Conservation (phyloP, 306 rosid species). For the Fragaria vesca region DNA sequence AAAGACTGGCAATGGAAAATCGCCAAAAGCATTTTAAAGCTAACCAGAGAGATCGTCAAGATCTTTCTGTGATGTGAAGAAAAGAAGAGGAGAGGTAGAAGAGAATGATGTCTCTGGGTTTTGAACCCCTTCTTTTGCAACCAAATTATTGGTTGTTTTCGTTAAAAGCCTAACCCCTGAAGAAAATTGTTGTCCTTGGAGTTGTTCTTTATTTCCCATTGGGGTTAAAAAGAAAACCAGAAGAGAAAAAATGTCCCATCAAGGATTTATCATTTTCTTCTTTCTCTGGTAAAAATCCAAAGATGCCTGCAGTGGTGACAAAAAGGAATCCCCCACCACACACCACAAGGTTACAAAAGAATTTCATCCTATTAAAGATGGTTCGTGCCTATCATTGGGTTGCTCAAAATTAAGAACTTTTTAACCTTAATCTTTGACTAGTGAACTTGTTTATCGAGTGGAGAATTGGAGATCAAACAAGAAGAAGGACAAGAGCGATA, state of each 20-base stretch:
- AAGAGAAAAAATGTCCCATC: slow-evolving; percentile 15
- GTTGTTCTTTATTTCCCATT: slow-evolving; percentile 7
- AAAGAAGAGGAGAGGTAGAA: slow-evolving; percentile 13
- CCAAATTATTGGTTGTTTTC: slow-evolving; percentile 46
- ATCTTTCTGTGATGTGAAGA: background rate
- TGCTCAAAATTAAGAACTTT: slow-evolving; percentile 26
- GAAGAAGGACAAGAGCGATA: background rate
- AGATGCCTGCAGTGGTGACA: slow-evolving; percentile 38
- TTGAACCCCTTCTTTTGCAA: slow-evolving; percentile 47
- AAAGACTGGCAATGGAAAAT: no score
- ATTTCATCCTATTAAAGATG: slow-evolving; percentile 29
- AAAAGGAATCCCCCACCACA: slow-evolving; percentile 26
- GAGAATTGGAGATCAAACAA: background rate
- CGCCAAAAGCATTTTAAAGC: background rate
- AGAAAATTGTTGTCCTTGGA: slow-evolving; percentile 36
- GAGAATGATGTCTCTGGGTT: slow-evolving; percentile 25
- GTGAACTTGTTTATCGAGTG: slow-evolving; percentile 25
- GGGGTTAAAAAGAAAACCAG: background rate
- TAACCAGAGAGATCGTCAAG: background rate
- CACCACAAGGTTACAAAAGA: slow-evolving; percentile 22
- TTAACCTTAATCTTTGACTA: slow-evolving; percentile 28
- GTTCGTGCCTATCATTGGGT: slow-evolving; percentile 34
- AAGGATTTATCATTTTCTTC: background rate
- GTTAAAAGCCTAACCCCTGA: slow-evolving; percentile 50
- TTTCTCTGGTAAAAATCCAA: slow-evolving; percentile 14